Conservation (phyloP, 768 basidiomycete species). For the Lactifluus volemus region DNA sequence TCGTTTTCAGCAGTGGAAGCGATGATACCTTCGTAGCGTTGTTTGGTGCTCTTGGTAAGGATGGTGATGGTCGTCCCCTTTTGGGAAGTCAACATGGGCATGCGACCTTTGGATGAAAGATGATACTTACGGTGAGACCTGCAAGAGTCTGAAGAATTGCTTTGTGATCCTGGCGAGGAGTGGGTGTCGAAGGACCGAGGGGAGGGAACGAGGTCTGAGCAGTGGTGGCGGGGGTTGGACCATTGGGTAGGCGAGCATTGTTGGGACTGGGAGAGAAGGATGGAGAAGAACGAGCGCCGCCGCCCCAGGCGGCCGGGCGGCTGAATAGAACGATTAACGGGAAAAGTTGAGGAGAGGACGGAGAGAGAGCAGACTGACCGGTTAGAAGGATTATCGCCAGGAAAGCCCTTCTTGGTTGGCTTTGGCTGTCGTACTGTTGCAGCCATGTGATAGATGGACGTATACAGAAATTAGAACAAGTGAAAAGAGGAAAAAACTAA, state of each 20-base stretch:
- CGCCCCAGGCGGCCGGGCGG: constrained; percentile 53
- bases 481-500: constrained; percentile 25
- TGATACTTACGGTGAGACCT: constrained; percentile 48
- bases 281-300: constrained; percentile 57
- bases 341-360: constrained; percentile 15
- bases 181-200: constrained; percentile 26
- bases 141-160: constrained; percentile 46
- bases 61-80: constrained; percentile 74
- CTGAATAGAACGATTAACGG: constrained; percentile 20
- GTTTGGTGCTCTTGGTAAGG: constrained; percentile 56
- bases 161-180: constrained; percentile 34
- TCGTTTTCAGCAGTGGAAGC: constrained; percentile 45
- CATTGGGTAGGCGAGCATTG: constrained; percentile 36
- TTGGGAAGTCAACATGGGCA: neutral
- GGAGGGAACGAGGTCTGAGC: constrained; percentile 30
- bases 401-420: constrained; percentile 50
- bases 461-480: constrained; percentile 25
- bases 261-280: constrained; percentile 50
- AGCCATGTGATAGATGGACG: constrained; percentile 20
- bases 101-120: neutral
- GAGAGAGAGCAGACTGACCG: constrained; percentile 34
- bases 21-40: constrained; percentile 68
- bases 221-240: constrained; percentile 30
- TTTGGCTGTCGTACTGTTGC: constrained; percentile 45
- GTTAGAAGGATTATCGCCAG: constrained; percentile 36